These are phyloP conservation scores for Monilinia fructicola DNA, from an alignment of 2,329 filamentous ascomycete genomes.

Conservation along the genomic window DNA sequence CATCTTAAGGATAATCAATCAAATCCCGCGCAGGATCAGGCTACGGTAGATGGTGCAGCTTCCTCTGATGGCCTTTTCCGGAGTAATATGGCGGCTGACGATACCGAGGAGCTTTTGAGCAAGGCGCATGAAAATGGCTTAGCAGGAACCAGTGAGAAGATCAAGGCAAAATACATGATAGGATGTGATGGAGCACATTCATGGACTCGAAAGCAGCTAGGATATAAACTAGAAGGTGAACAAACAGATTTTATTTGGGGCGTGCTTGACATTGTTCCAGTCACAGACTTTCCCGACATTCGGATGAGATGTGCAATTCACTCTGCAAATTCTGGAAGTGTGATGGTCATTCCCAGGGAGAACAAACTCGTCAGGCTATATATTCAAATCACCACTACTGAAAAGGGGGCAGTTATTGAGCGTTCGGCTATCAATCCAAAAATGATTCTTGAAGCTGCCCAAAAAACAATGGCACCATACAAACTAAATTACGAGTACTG, in stretches of 20 bases:
- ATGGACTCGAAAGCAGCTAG: constrained; percentile 50
- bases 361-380: constrained; percentile 59
- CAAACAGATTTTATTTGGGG: constrained; percentile 57
- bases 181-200: constrained; percentile 60
- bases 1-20: constrained; percentile 59
- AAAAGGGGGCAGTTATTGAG: constrained; percentile 45
- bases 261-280: constrained; percentile 49
- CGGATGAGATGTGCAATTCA: constrained; percentile 57
- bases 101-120: constrained; percentile 53
- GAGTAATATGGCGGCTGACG: constrained; percentile 57
- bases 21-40: constrained; percentile 49
- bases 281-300: constrained; percentile 57
- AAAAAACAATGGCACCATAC: constrained; percentile 66
- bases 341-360: constrained; percentile 63
- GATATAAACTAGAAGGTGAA: constrained; percentile 58
- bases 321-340: constrained; percentile 50
- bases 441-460: constrained; percentile 60
- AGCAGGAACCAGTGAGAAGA: constrained; percentile 51
- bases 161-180: constrained; percentile 64
- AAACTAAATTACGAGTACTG: constrained; percentile 62
- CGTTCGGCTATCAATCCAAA: constrained; percentile 63
- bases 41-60: constrained; percentile 32
- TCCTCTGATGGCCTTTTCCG: constrained; percentile 56
- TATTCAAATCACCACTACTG: constrained; percentile 9
- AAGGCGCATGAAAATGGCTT: constrained; percentile 40